Evolutionary conservation across 768 basidiomycete genomes (phyloP).

Genomic region (Chalciporus piperatus): DNA sequence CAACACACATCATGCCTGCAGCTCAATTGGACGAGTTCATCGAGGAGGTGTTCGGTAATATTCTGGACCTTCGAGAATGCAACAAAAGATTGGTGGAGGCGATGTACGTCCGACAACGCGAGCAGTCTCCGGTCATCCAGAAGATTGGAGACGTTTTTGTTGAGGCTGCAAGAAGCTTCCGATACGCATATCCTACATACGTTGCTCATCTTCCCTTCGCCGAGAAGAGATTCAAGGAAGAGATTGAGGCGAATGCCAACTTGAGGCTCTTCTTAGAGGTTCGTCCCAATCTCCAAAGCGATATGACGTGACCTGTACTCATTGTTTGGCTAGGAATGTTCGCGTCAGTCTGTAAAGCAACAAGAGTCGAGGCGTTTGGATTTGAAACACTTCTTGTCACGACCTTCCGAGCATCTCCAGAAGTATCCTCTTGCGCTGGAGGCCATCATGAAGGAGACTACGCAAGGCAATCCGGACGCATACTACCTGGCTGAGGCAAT

Average conservation of each 20-base stretch:
- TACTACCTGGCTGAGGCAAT: constrained; percentile 85
- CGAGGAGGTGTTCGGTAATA: constrained; percentile 87
- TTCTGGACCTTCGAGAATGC: constrained; percentile 81
- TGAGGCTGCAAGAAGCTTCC: constrained; percentile 83
- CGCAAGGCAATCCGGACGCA: constrained; percentile 72
- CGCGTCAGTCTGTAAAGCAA: constrained; percentile 47
- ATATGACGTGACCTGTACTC: background rate
- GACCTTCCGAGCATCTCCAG: constrained; percentile 63
- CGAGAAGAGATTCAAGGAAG: constrained; percentile 85
- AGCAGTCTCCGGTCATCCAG: constrained; percentile 79
- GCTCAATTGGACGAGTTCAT: constrained; percentile 76
- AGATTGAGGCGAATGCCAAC: constrained; percentile 74
- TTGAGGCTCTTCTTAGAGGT: constrained; percentile 89
- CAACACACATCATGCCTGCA: constrained; percentile 55
- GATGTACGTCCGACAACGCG: constrained; percentile 79
- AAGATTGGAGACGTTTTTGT: constrained; percentile 89
- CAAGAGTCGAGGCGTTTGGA: constrained; percentile 60
- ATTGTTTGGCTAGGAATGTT: constrained; percentile 18
- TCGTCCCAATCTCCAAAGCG: constrained; percentile 10
- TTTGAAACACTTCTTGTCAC: constrained; percentile 58
- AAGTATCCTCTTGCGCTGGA: constrained; percentile 79
- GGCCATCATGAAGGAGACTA: constrained; percentile 82
- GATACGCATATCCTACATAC: constrained; percentile 81
- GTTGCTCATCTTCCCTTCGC: constrained; percentile 82
- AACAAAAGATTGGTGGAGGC: constrained; percentile 81